phyloP scores from a whole-genome alignment of 495 filamentous ascomycete species.

The Collariella sp. region DNA sequence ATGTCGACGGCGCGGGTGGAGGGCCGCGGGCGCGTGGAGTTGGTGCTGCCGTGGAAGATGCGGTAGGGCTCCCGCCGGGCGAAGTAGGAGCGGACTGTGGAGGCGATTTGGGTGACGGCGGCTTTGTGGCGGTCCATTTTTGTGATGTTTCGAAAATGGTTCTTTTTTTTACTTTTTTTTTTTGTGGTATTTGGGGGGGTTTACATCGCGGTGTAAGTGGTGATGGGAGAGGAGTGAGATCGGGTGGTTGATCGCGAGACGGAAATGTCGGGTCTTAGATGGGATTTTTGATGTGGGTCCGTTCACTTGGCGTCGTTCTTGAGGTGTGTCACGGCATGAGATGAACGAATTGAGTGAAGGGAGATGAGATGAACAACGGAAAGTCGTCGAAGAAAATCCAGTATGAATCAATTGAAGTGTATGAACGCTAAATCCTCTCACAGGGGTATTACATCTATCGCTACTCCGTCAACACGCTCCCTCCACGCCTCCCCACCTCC shows the following conservation, averaged over 20 bases:
- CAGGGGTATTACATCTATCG: no score
- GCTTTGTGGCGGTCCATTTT: constrained; percentile 23
- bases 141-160: neutral
- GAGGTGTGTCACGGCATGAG: neutral
- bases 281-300: constrained; percentile 10
- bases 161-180: neutral
- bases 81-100: constrained; percentile 47
- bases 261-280: neutral
- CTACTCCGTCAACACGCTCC: neutral
- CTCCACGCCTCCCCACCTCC: no score
- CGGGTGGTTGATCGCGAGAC: neutral
- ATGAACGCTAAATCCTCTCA: neutral
- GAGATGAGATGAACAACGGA: no score
- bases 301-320: neutral
- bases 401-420: neutral
- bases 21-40: constrained; percentile 56
- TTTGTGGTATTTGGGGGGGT: neutral
- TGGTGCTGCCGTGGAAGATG: constrained; percentile 69
- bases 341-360: neutral
- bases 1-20: constrained; percentile 40
- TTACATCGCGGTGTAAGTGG: neutral
- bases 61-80: constrained; percentile 54
- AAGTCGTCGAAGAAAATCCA: no score
- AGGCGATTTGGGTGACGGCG: constrained; percentile 22
- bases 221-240: neutral